Percentiles rank a stretch among this genome's conserved stretches.
Conservation (phyloP, 305 asterid species). For the Coffea humblotiana region DNA sequence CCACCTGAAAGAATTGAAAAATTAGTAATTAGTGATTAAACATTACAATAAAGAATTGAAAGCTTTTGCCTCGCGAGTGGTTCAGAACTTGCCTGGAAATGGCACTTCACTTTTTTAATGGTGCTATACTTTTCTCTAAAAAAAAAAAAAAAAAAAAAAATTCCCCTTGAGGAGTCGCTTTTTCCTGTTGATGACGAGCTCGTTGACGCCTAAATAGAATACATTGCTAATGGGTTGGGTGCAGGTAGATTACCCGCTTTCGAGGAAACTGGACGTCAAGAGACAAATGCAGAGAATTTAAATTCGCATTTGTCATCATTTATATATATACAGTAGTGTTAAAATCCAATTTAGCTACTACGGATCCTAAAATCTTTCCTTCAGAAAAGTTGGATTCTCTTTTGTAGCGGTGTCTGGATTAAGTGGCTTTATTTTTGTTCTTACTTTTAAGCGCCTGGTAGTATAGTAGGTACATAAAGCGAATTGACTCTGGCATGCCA, state of each 20-base stretch:
- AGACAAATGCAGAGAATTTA: too few species aligned
- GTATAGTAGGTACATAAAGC: too few species aligned
- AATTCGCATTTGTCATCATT: background rate
- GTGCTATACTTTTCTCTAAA: too few species aligned
- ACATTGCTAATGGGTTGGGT: too few species aligned
- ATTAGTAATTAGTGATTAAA: background rate
- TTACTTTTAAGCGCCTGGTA: too few species aligned
- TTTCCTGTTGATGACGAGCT: background rate
- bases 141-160: too few species aligned
- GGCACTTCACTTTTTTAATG: background rate
- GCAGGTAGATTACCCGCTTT: background rate
- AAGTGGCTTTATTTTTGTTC: too few species aligned
- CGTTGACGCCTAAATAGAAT: background rate
- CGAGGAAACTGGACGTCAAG: background rate
- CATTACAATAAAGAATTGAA: too few species aligned
- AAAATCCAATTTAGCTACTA: background rate
- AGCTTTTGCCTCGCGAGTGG: background rate
- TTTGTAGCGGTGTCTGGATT: background rate
- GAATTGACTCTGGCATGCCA: too few species aligned
- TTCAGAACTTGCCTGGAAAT: constrained; percentile 11
- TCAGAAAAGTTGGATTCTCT: background rate
- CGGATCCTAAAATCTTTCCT: background rate
- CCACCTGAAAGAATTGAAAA: too few species aligned
- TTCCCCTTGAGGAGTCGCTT: background rate
- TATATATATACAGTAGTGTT: background rate